Base-by-base conservation (phyloP, 75 land plant species). In the Ceratopteris richardii region DNA sequence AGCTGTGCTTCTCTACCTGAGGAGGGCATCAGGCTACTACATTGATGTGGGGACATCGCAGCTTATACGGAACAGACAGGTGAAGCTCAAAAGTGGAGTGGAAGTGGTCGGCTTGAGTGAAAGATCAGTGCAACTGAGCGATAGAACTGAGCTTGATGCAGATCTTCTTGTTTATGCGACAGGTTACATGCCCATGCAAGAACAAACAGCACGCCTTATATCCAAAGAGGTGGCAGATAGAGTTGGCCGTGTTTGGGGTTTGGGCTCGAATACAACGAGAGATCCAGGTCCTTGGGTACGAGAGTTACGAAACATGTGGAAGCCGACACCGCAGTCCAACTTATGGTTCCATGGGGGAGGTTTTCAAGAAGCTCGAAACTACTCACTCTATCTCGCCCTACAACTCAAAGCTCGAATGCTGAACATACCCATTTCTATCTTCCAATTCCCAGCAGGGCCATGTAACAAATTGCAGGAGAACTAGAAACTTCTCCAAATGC, bases 221-320 rank as follows among this genome's bases (percentile, higher is more conserved):
- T 61, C 63, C 25, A 10, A 51, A 17, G 63, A 61, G 54, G 63
- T 61, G 63, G 63, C 63, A 2, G 59, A 47, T 47, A 61, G 21
- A 27, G 63, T 61, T 2, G 63, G 63, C 30, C 48, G 22, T 1
- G 48, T 60, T 27, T 61, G 63, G 63, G 63, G 63, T n/a, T 47
- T 61, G 54, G 63, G 63, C 6, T 61, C 63, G 1, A 27, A 7
- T 20, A 61, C 63, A 6, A 51, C 4, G 10, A 61, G 47, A 22
- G 63, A 61, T 47, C 63, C 63, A 7, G 60, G 60, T 2, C 60
- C 60, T 3, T 58, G 60, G 60, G 60, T 31, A 19, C 24, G 48
- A 5, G 48, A 46, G 48, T 17, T 46, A n/a, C 48, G 48, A 5
- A 46, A 46, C 48, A 46, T 46, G 60, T 58, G 60, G 60, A 58